Evolutionary conservation across 1,139 yeast genomes (phyloP).

Genomic region (Taphrina deformans): DNA sequence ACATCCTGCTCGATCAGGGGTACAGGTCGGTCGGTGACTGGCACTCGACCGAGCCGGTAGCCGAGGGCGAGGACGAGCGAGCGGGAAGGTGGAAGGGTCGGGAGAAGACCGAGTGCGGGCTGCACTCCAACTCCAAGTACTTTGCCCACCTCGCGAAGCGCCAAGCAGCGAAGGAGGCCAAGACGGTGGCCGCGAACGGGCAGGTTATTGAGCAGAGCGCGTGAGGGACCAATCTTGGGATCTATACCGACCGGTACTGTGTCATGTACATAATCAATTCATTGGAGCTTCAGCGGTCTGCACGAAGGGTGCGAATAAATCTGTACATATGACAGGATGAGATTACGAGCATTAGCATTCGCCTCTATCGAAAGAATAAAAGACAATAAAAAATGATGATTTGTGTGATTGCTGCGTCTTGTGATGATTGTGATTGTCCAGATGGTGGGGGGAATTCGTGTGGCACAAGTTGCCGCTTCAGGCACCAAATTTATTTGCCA

Average conservation of each 20-base stretch:
- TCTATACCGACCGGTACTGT: not conserved
- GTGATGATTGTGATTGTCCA: not conserved
- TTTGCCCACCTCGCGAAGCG: constrained; percentile 31
- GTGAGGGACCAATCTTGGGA: too few relatives aligned
- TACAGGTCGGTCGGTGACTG: constrained; percentile 93
- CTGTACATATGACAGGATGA: not conserved
- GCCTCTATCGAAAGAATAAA: not conserved
- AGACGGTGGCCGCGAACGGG: not conserved
- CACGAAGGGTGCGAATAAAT: not conserved
- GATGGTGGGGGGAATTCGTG: not conserved
- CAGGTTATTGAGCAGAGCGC: constrained; percentile 6
- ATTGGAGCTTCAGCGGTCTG: constrained; percentile 1
- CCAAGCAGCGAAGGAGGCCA: constrained; percentile 29
- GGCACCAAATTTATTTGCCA: constrained; percentile 1
- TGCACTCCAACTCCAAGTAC: constrained; percentile 62
- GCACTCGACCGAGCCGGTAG: constrained; percentile 89
- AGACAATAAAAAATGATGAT: not conserved
- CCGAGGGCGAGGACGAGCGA: constrained; percentile 90
- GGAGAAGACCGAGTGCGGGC: constrained; percentile 92
- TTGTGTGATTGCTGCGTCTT: not conserved
- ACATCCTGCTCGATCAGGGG: constrained; percentile 77
- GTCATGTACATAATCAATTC: not conserved
- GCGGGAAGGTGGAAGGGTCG: constrained; percentile 96
- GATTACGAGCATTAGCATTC: not conserved
- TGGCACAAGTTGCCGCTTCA: constrained; percentile 6